Evolutionary conservation across 768 basidiomycete species (phyloP), one percentile per base, ranked within the genome.

Genomic region (Kwoniella bestiolae): DNA sequence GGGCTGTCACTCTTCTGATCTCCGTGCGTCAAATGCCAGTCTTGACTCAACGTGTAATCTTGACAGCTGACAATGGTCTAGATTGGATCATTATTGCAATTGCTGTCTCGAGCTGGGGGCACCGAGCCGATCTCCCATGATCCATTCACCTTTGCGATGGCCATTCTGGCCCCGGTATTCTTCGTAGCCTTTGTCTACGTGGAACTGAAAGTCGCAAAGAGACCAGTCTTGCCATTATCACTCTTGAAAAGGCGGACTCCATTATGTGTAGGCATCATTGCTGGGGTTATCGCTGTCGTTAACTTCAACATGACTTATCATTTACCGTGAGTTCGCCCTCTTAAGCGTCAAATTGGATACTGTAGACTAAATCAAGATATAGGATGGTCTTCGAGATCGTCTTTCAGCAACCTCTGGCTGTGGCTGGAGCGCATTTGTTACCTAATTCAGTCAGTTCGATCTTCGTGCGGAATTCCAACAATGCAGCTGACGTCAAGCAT

Each of bases 281-380:
- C 66, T 1, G 60, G 60, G 12, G 34, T 67, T 5, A 59, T 67
- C 14, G 66, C 66, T 12, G 49, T 63, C 9, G 66, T 67, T 6
- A 67, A 63, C 31, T 67, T 67, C 60, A 67, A 67, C 29, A 67
- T 67, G 66, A 59, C 57, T 46, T 67, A 67, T 41, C 66, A 67
- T 46, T 44, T 67, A 18, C 61, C 61, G 61, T 63, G 51, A 50
- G 61, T 55, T 21, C 28, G 11, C 11, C 5, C 26, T n/a, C 11
- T 25, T 16, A 35, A 9, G 29, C 23, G 7, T 45, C 45, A 4
- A n/a, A 16, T 44, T 11, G 26, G 14, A n/a, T n/a, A n/a, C 25
- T 23, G 9, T 16, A 31, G 5, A 32, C 28, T 31, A 53, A 26
- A 2, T 16, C 18, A 11, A 21, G 16, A 4, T 28, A n/a, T 46